Evolutionary conservation across 345 rosid genomes (phyloP).

Genomic region (Citrus maxima): DNA sequence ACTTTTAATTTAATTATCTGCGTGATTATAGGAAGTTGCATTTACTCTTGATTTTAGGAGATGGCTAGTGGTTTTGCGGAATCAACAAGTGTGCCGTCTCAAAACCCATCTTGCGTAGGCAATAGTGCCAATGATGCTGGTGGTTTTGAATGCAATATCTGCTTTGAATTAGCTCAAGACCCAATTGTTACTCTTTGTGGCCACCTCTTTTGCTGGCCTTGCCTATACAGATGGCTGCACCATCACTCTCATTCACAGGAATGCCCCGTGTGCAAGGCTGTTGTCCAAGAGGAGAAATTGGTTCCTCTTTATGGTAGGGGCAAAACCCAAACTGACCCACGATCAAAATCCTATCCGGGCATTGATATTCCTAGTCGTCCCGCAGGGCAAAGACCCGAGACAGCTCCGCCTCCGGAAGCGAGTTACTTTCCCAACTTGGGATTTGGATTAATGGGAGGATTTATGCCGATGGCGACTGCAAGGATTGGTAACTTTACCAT

Average conservation of each 20-base stretch:
- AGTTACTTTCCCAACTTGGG: conserved; percentile 51
- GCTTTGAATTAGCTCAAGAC: conserved; percentile 89
- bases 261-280: conserved; percentile 93
- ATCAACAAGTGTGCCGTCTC: conserved; percentile 35
- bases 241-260: conserved; percentile 86
- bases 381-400: conserved; percentile 73
- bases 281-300: conserved; percentile 79
- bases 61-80: conserved; percentile 62
- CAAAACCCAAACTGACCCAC: conserved; percentile 65
- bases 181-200: conserved; percentile 89
- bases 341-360: conserved; percentile 66
- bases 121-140: conserved; percentile 49
- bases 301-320: conserved; percentile 98
- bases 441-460: conserved; percentile 69
- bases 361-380: conserved; percentile 69
- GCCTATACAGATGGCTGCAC: conserved; percentile 78
- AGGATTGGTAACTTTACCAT: conserved; percentile 69
- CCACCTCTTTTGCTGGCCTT: conserved; percentile 94
- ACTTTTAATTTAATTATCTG: background rate
- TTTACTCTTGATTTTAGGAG: conserved; percentile 1
- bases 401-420: conserved; percentile 50
- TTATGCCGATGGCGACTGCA: conserved; percentile 62
- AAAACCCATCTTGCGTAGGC: conserved; percentile 33
- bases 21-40: conserved; percentile 1
- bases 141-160: conserved; percentile 93